Evolutionary conservation across 2,329 filamentous ascomycete genomes (phyloP).

Genomic region (Claviceps spartinae): DNA sequence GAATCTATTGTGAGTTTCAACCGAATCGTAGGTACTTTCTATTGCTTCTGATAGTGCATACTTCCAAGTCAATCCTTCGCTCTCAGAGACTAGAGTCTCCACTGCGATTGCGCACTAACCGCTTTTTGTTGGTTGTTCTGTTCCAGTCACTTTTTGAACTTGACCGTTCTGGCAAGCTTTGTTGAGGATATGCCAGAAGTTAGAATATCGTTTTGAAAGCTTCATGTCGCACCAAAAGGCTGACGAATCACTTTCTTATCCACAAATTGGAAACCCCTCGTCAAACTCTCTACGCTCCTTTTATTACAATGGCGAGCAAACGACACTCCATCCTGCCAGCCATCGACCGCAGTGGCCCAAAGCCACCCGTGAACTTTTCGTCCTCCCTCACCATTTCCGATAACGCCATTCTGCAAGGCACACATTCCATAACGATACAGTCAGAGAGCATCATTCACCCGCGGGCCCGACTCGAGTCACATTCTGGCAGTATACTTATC

Average conservation of each 20-base stretch:
- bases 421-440: constrained; percentile 64
- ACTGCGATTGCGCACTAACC: not conserved
- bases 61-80: not conserved
- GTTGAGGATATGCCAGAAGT: not conserved
- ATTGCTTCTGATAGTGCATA: not conserved
- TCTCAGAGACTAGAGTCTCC: not conserved
- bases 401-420: constrained; percentile 51
- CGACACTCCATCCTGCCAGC: constrained; percentile 43
- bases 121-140: not conserved
- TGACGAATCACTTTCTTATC: not conserved
- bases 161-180: too few species aligned
- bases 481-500: constrained; percentile 63
- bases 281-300: not conserved
- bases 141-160: too few species aligned
- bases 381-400: constrained; percentile 48
- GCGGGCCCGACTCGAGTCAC: constrained; percentile 64
- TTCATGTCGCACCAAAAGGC: not conserved
- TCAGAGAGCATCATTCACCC: constrained; percentile 77
- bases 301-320: constrained; percentile 29
- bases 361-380: constrained; percentile 48
- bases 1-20: too few species aligned
- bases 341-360: constrained; percentile 38
- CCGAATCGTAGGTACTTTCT: not conserved
- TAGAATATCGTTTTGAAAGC: not conserved
- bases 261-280: not conserved